A percentile compares a stretch with the other conserved stretches of the same genome.
Evolutionary conservation across 2,329 filamentous ascomycete genomes (phyloP).

Genomic region (Cordyceps cateniannulata): DNA sequence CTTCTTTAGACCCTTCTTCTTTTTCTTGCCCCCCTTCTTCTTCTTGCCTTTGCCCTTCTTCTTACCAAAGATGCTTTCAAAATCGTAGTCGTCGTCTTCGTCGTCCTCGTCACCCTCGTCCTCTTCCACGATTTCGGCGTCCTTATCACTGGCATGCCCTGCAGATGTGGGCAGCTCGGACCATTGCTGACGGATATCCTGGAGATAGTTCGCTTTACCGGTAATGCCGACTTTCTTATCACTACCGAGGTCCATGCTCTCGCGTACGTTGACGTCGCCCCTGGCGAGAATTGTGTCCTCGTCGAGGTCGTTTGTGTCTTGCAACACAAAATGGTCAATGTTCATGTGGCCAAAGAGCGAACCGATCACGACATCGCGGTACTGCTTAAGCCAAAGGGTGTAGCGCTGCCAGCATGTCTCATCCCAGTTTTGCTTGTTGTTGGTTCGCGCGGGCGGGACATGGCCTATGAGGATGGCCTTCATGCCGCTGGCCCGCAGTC

Average conservation of each 20-base stretch:
- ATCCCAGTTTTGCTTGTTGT: slow-evolving; percentile 84
- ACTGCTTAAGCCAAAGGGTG: slow-evolving; percentile 82
- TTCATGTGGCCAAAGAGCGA: slow-evolving; percentile 95
- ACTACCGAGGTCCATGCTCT: slow-evolving; percentile 18
- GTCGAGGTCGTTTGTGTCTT: slow-evolving; percentile 74
- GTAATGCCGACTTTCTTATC: slow-evolving; percentile 52
- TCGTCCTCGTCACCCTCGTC: slow-evolving; percentile 20
- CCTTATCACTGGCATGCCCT: neutral
- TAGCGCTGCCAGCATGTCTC: slow-evolving; percentile 99
- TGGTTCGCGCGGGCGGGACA: slow-evolving; percentile 82
- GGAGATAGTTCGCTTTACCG: slow-evolving; percentile 65
- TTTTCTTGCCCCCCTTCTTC: slow-evolving; percentile 32
- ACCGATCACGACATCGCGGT: slow-evolving; percentile 78
- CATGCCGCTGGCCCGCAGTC: slow-evolving; percentile 75
- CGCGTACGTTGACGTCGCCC: slow-evolving; percentile 18
- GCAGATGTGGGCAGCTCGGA: slow-evolving; percentile 59
- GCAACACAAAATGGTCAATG: slow-evolving; percentile 91
- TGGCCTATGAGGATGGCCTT: slow-evolving; percentile 94
- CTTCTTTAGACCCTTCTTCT: slow-evolving; percentile 44
- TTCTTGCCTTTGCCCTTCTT: slow-evolving; percentile 21
- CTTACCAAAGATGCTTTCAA: slow-evolving; percentile 4
- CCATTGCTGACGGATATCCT: slow-evolving; percentile 73
- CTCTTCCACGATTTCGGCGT: slow-evolving; percentile 17
- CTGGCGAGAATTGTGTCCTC: slow-evolving; percentile 37
- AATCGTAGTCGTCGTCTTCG: slow-evolving; percentile 18